phyloP scores from a whole-genome alignment of 2,329 filamentous ascomycete species.

The Neonectria faginata region DNA sequence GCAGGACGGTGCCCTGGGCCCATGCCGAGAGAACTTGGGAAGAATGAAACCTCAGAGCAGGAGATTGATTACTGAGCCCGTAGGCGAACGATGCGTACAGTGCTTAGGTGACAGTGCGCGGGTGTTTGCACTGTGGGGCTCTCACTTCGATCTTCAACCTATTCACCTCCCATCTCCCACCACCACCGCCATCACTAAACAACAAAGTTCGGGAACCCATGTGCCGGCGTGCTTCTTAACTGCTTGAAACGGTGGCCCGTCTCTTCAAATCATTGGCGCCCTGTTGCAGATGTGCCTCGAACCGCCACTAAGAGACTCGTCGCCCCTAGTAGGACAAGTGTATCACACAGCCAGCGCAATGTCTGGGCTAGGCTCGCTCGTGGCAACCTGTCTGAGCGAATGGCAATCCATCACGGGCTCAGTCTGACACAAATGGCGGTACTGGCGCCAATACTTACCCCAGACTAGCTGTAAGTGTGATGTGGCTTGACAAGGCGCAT shows the following conservation, averaged over 20 bases:
- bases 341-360: not conserved
- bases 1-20: too few species aligned
- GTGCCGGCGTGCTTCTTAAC: not conserved
- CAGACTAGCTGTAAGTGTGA: not conserved
- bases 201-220: not conserved
- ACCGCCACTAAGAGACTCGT: not conserved
- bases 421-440: not conserved
- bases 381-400: not conserved
- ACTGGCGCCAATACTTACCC: not conserved
- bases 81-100: too few species aligned
- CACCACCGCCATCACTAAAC: not conserved
- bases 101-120: too few species aligned
- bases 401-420: not conserved
- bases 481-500: not conserved
- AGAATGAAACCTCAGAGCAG: too few species aligned
- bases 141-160: too few species aligned
- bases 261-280: not conserved
- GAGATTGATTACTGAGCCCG: too few species aligned
- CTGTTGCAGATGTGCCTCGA: not conserved
- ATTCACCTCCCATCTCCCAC: too few species aligned
- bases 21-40: too few species aligned
- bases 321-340: not conserved
- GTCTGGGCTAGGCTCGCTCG: not conserved
- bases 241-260: not conserved
- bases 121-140: too few species aligned